A percentile compares a stretch with the other conserved stretches of the same genome.
Evolutionary conservation across 1,284 basidiomycete species (phyloP).

Genomic region (Volvariella volvacea): DNA sequence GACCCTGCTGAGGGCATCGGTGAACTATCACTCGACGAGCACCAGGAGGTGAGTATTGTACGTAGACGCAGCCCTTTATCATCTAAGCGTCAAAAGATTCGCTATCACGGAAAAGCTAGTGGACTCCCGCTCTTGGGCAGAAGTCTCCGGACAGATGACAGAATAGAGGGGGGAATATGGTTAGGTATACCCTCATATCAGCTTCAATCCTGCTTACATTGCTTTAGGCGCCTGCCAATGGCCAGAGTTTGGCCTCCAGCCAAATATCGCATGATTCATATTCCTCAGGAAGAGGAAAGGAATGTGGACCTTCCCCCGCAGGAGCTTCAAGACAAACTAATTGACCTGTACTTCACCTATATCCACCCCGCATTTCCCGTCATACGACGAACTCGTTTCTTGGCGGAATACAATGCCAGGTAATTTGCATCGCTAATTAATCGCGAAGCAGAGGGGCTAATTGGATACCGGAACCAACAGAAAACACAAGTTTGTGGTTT

Average conservation of each 20-base stretch:
- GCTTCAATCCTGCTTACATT: constrained; percentile 1
- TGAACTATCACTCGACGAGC: constrained; percentile 77
- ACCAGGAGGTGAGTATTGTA: constrained; percentile 51
- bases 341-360: constrained; percentile 75
- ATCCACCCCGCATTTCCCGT: constrained; percentile 77
- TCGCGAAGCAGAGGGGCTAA: too few species aligned
- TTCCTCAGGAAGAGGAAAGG: constrained; percentile 36
- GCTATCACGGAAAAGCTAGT: constrained; percentile 69
- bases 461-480: constrained; percentile 15
- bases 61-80: neutral
- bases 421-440: constrained; percentile 21
- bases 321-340: constrained; percentile 56
- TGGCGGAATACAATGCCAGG: constrained; percentile 56
- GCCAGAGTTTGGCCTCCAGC: constrained; percentile 67
- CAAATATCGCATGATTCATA: constrained; percentile 29
- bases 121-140: constrained; percentile 71
- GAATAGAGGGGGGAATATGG: constrained; percentile 74
- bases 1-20: constrained; percentile 50
- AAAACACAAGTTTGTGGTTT: constrained; percentile 23
- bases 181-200: constrained; percentile 17
- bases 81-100: too few species aligned
- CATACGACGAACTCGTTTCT: constrained; percentile 66
- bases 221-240: constrained; percentile 65
- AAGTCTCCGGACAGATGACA: constrained; percentile 57
- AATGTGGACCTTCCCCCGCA: constrained; percentile 47